Conservation (phyloP, 257 asterid genomes). For the Solanum chmielewskii region DNA sequence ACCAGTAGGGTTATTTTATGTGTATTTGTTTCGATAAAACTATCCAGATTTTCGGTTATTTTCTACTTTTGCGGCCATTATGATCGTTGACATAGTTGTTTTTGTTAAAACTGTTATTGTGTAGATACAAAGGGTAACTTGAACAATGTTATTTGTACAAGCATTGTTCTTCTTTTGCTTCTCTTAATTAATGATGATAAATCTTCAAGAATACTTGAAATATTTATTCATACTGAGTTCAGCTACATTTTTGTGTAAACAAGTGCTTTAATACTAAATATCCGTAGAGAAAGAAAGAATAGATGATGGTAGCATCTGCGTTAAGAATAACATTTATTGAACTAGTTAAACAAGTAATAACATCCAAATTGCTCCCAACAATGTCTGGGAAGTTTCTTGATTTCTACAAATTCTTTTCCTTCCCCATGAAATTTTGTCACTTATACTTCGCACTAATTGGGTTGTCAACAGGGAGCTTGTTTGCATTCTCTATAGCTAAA, state of each 20-base stretch:
- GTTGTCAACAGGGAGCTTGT: slow-evolving; percentile 35
- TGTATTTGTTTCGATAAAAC: neutral
- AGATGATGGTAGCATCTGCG: neutral
- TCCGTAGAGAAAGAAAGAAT: neutral
- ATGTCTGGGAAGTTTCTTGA: neutral
- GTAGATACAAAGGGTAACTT: neutral
- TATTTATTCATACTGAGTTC: neutral
- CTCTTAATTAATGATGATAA: neutral
- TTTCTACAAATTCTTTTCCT: neutral
- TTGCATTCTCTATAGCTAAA: slow-evolving; percentile 31
- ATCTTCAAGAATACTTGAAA: neutral
- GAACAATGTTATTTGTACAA: neutral
- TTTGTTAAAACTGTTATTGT: neutral
- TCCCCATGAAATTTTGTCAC: neutral
- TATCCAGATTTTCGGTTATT: neutral
- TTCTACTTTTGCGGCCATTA: neutral
- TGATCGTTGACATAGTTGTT: neutral
- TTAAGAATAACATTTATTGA: neutral
- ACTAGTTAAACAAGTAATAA: neutral
- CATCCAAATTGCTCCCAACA: neutral
- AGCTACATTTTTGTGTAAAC: neutral
- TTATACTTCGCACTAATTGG: neutral
- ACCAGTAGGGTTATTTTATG: neutral
- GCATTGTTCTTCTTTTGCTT: neutral
- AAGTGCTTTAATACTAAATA: neutral